Evolutionary conservation across 805 yeast species (phyloP).

Genomic region (Pichia nanzhaoensis): DNA sequence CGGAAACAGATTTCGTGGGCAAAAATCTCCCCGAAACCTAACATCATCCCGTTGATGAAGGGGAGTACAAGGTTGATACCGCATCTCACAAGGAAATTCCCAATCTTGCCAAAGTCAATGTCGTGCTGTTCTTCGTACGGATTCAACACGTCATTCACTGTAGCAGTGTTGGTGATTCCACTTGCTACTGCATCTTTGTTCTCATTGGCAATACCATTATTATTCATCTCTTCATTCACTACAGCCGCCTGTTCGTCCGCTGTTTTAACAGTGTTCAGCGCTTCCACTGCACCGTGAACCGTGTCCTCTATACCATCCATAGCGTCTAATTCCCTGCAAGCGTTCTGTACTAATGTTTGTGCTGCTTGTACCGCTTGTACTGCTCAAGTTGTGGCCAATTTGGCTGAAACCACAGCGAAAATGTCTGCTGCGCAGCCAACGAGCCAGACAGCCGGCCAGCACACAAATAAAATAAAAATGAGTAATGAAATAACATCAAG

Average conservation of each 20-base stretch:
- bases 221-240: neutral
- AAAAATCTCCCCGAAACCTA: conserved; percentile 90
- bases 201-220: neutral
- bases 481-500: too few species aligned
- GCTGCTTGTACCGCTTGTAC: too few species aligned
- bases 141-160: neutral
- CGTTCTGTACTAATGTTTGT: neutral
- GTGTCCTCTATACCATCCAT: neutral
- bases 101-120: neutral
- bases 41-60: conserved; percentile 87
- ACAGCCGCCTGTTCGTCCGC: neutral
- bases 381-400: too few species aligned
- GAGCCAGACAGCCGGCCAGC: too few species aligned
- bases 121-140: neutral
- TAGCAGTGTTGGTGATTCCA: neutral
- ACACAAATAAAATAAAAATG: too few species aligned
- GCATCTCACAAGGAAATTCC: conserved; percentile 36
- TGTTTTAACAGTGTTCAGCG: neutral
- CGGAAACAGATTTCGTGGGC: conserved; percentile 89
- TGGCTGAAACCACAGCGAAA: too few species aligned
- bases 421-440: too few species aligned
- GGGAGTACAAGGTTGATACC: conserved; percentile 78
- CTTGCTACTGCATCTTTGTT: neutral
- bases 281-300: conserved; percentile 1
- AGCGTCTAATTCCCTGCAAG: neutral